A percentile compares a stretch with the other conserved stretches of the same genome.
phyloP scores from a whole-genome alignment of 1,284 basidiomycete genomes.

The Heterobasidion occidentale region DNA sequence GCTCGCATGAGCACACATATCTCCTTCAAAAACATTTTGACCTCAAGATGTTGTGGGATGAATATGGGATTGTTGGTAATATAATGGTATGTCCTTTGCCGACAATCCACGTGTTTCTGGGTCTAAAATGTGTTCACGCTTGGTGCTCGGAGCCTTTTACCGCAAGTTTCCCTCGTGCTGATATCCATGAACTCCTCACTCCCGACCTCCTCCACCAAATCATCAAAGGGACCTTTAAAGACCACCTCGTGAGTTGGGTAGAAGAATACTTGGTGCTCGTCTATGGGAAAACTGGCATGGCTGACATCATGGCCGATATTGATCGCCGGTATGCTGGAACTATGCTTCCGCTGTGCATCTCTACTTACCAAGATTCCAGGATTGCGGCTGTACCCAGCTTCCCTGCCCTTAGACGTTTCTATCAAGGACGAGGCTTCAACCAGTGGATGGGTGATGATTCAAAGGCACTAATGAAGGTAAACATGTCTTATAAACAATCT shows the following conservation, averaged over 20 bases:
- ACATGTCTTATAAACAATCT: not conserved
- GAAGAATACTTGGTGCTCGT: conserved; percentile 18
- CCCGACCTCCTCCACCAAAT: conserved; percentile 32
- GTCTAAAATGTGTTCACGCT: not conserved
- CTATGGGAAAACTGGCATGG: conserved; percentile 9
- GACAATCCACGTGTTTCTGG: not conserved
- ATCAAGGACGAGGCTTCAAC: conserved; percentile 12
- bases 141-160: conserved; percentile 24
- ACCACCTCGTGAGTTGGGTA: conserved; percentile 30
- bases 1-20: not conserved
- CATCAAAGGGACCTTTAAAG: conserved; percentile 32
- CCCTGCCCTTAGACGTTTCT: conserved; percentile 6
- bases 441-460: conserved; percentile 17
- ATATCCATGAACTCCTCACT: conserved; percentile 27
- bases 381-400: conserved; percentile 7
- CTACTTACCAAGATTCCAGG: not conserved
- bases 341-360: not conserved
- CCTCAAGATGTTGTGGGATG: conserved; percentile 1
- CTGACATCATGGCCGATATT: conserved; percentile 22
- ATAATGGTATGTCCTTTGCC: not conserved
- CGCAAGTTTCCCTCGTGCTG: conserved; percentile 20
- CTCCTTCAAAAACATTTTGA: not conserved
- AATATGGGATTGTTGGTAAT: conserved; percentile 1
- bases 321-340: not conserved
- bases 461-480: conserved; percentile 13